phyloP scores from a whole-genome alignment of 345 rosid genomes.

The Mercurialis annua region DNA sequence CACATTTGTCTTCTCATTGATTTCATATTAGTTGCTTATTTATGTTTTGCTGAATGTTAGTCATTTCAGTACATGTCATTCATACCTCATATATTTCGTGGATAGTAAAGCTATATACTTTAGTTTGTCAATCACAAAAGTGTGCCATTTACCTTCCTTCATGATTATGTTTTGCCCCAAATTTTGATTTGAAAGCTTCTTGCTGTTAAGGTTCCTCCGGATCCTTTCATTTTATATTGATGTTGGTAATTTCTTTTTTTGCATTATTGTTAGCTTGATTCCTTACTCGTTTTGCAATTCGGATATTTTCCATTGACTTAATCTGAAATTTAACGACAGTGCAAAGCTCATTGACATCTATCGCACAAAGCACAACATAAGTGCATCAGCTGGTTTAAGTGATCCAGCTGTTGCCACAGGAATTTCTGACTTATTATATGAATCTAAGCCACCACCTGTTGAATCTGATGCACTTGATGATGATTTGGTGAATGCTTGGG shows the following conservation, averaged over 20 bases:
- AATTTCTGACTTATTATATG: constrained; percentile 88
- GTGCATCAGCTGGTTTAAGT: constrained; percentile 70
- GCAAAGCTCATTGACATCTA: constrained; percentile 85
- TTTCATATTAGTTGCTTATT: not conserved
- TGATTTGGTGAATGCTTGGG: constrained; percentile 99
- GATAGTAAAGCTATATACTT: not conserved
- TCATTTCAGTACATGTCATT: not conserved
- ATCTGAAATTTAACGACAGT: constrained; percentile 37
- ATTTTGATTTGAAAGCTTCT: not conserved
- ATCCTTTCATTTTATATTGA: not conserved
- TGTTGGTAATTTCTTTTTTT: not conserved
- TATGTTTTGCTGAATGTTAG: not conserved
- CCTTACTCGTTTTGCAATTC: not conserved
- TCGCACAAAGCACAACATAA: constrained; percentile 83
- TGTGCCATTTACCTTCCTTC: not conserved
- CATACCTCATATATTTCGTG: not conserved
- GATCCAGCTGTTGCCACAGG: constrained; percentile 97
- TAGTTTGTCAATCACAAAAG: not conserved
- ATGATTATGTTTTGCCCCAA: not conserved
- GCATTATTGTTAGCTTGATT: constrained; percentile 1
- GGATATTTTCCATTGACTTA: constrained; percentile 4
- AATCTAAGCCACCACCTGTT: constrained; percentile 63
- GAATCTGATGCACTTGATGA: constrained; percentile 82
- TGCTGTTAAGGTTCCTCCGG: constrained; percentile 6
- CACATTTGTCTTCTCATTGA: not conserved